phyloP scores from a whole-genome alignment of 805 yeast species.

The Hanseniaspora meyeri region DNA sequence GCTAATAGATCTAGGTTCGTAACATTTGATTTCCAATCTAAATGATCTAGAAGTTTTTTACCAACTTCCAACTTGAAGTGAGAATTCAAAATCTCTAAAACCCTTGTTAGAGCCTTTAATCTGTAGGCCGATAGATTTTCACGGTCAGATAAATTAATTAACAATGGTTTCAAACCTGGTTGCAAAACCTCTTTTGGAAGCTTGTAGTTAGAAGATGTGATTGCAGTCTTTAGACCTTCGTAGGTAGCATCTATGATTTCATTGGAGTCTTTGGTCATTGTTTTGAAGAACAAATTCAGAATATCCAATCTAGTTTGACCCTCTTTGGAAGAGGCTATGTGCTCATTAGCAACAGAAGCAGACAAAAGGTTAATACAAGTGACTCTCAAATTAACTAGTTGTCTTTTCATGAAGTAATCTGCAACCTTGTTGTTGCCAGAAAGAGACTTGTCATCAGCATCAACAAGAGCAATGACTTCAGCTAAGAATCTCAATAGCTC shows the following conservation, averaged over 20 bases:
- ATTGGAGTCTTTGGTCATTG: constrained; percentile 70
- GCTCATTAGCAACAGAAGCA: constrained; percentile 72
- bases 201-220: constrained; percentile 65
- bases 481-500: constrained; percentile 72
- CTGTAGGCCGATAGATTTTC: constrained; percentile 81
- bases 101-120: constrained; percentile 76
- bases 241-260: constrained; percentile 91
- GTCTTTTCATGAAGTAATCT: constrained; percentile 81
- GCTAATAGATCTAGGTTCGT: constrained; percentile 62
- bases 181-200: constrained; percentile 91
- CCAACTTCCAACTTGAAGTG: constrained; percentile 97
- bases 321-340: constrained; percentile 60
- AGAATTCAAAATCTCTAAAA: constrained; percentile 74
- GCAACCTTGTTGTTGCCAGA: constrained; percentile 76
- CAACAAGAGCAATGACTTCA: constrained; percentile 88
- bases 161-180: constrained; percentile 86
- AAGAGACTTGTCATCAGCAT: constrained; percentile 92
- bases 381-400: constrained; percentile 72
- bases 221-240: constrained; percentile 67
- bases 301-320: constrained; percentile 74
- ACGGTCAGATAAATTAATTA: constrained; percentile 89
- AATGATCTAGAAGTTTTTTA: constrained; percentile 76
- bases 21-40: constrained; percentile 92
- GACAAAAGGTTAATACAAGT: constrained; percentile 79
- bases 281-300: constrained; percentile 87